Evolutionary conservation across 345 rosid genomes (phyloP).

Genomic region (Fremontodendron californicum): DNA sequence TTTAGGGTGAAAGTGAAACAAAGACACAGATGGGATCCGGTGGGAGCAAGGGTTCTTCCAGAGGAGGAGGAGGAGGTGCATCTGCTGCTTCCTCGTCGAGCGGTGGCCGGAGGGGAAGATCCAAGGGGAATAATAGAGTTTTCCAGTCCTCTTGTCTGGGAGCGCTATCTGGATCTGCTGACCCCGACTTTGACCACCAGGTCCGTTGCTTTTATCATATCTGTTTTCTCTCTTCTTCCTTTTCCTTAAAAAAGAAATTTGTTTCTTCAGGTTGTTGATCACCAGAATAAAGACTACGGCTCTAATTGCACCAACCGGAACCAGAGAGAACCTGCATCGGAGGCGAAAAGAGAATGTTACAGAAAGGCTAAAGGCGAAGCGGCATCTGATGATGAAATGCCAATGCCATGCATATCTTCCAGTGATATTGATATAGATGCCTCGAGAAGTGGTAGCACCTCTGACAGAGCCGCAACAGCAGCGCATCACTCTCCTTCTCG

Average conservation of each 20-base stretch:
- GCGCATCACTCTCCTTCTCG: slow-evolving; percentile 65
- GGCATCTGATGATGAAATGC: slow-evolving; percentile 25
- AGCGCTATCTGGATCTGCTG: slow-evolving; percentile 54
- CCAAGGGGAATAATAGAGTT: slow-evolving; percentile 48
- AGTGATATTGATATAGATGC: slow-evolving; percentile 36
- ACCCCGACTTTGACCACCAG: slow-evolving; percentile 31
- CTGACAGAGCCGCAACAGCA: slow-evolving; percentile 51
- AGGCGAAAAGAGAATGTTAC: slow-evolving; percentile 39
- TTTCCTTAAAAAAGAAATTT: not conserved
- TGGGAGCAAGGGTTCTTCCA: slow-evolving; percentile 55
- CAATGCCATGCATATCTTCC: slow-evolving; percentile 37
- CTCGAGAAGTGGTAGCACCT: slow-evolving; percentile 43
- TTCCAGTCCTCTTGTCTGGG: slow-evolving; percentile 73
- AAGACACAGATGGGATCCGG: slow-evolving; percentile 61
- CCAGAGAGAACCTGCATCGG: slow-evolving; percentile 22
- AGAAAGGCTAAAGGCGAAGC: slow-evolving; percentile 37
- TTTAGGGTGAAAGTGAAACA: not conserved
- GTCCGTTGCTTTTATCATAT: slow-evolving; percentile 24
- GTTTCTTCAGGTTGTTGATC: slow-evolving; percentile 7
- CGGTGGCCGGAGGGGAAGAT: slow-evolving; percentile 38
- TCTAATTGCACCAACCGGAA: slow-evolving; percentile 21
- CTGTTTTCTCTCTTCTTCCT: not conserved
- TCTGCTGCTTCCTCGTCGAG: slow-evolving; percentile 28
- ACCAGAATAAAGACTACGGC: slow-evolving; percentile 32
- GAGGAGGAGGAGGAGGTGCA: slow-evolving; percentile 21